Base-by-base conservation (phyloP, 805 yeast genomes). In the Candida michaelii region DNA sequence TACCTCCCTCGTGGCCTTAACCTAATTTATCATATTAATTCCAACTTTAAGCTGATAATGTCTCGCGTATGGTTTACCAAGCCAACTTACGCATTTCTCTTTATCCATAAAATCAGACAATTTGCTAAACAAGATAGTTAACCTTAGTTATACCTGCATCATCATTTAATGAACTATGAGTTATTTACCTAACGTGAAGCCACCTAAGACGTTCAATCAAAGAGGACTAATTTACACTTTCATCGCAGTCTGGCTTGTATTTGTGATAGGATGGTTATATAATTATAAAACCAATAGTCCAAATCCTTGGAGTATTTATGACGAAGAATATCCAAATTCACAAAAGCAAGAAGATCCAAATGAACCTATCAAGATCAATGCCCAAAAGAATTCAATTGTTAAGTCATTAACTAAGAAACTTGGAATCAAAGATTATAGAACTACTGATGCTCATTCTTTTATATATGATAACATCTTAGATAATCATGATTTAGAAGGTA, bases 361-460 rank as follows among this genome's bases (percentile, higher is more conserved):
- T 24, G 8, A 24, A 3, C 31, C 42, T 5, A 10, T 23, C 7
- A 27, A 40, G 19, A 12, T 39, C 10, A 43, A 48, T 30, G 34
- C 49, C 12, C 13, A 42, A 15, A 32, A 42, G 4, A 45, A 53
- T 38, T 12, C 42, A 5, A 23, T 42, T 2, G 34, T 58, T 11
- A 46, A 55, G 17, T 15, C 39, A 6, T 40, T 51, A n/a, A 42
- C 43, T 14, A 49, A 49, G 21, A 34, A 44, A 15, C 19, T 48
- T n/a, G 45, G 45, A 12, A 40, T 53, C 12, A 41, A 45, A 25
- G 66, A 62, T 44, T 27, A 18, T 8, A 45, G 63, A 40, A 34
- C 45, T 3, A 36, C 50, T 6, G 60, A 56, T 36, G 38, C 47
- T 7, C 63, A 62, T 46, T 54, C 63, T 2, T 25, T 48, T 2